These are phyloP conservation scores for Boletales sp. DNA, from an alignment of 768 basidiomycete species.

Conservation along the genomic window DNA sequence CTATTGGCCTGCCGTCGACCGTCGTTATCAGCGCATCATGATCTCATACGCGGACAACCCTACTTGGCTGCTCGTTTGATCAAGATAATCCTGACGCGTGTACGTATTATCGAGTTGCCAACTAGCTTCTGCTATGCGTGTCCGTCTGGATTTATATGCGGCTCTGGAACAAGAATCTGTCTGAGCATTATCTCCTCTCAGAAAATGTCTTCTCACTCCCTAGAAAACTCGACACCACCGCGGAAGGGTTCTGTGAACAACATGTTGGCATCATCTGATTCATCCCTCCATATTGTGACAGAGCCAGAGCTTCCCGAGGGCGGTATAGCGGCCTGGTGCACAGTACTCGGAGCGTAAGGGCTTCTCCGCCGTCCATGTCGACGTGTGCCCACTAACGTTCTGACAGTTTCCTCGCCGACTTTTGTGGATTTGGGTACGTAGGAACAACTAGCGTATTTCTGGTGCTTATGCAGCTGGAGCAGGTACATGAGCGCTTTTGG, in stretches of 20 bases:
- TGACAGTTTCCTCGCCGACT: constrained; percentile 23
- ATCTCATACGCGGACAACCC: no score
- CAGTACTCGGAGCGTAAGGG: constrained; percentile 23
- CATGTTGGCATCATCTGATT: not conserved
- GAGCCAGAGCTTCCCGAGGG: constrained; percentile 9
- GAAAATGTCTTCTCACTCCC: constrained; percentile 1
- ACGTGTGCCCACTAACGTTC: not conserved
- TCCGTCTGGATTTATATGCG: no score
- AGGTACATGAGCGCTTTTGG: constrained; percentile 22
- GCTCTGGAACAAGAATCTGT: no score
- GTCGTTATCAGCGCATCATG: no score
- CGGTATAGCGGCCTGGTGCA: constrained; percentile 23
- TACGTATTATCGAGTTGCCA: no score
- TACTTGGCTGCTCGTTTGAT: no score
- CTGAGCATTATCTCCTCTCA: no score
- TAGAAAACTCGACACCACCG: not conserved
- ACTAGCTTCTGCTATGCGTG: no score
- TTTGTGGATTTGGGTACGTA: constrained; percentile 24
- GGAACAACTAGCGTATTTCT: not conserved
- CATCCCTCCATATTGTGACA: no score
- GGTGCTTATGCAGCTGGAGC: not conserved
- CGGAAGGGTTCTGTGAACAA: not conserved
- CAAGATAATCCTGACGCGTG: no score
- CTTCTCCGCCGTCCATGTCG: not conserved
- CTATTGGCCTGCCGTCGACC: no score